Base-by-base conservation (phyloP, 169 alveolate genomes). In the Plasmodium gaboni region DNA sequence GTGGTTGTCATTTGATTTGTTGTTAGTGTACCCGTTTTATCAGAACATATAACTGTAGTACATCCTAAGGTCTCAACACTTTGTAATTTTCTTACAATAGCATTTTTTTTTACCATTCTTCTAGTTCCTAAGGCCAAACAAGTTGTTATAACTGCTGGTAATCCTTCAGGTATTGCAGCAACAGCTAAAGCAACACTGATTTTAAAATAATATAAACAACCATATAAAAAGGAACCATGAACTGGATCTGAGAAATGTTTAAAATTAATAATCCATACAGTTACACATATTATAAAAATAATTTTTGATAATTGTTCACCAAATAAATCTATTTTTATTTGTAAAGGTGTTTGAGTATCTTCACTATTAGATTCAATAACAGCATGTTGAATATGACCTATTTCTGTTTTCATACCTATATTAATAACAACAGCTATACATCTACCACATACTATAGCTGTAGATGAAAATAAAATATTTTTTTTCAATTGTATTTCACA, bases 141-240 rank as follows among this genome's bases (percentile, higher is more conserved):
- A 4, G 99, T 98, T 0, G 99, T 99, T 72, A 99, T 98, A 46
- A 98, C 99, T 1, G 99, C 99, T 10, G 99, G 99, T 46, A 99
- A 95, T 8, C 99, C 99, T 95, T 99, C 99, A 3, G 99, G 99
- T 48, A 99, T 98, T 24, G 99, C 99, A 42, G 99, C 99, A 28
- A 99, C 99, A 9, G 99, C 99, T 32, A 99, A 94, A 2, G 99
- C 99, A 26, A 99, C 98, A 3, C 99, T 99, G 15, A 98, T 98
- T 92, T 98, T 99, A 92, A 98, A 97, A 93, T 97, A 98, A 93
- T 98, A 98, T 60, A 98, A 97, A 78, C 99, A 97, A 19, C 99
- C 99, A 78, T 97, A 96, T 50, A 98, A 24, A 32, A 96, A 78
- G 32, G 97, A 90, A 32, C 99, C 99, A 85, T 98, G 99, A n/a